phyloP scores from a whole-genome alignment of 176 grass and related monocot genomes.

The Musa beccarii region DNA sequence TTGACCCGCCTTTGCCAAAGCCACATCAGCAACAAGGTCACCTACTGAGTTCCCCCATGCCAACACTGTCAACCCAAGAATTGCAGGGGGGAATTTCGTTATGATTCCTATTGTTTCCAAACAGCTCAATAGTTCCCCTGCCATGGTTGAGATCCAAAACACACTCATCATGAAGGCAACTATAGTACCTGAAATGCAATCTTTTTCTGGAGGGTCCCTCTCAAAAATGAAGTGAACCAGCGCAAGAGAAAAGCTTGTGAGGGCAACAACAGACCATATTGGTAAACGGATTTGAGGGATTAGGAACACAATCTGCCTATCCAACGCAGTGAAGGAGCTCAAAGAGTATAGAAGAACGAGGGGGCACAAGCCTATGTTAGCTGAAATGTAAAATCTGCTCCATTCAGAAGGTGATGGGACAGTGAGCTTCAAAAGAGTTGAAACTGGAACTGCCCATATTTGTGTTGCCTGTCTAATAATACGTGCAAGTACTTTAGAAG shows the following conservation, averaged over 20 bases:
- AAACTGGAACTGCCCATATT: slow-evolving; percentile 67
- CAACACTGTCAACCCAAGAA: slow-evolving; percentile 84
- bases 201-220: slow-evolving; percentile 44
- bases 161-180: slow-evolving; percentile 83
- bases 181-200: slow-evolving; percentile 35
- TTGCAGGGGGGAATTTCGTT: slow-evolving; percentile 66
- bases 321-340: slow-evolving; percentile 64
- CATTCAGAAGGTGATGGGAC: slow-evolving; percentile 71
- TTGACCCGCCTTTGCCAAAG: slow-evolving; percentile 58
- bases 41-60: slow-evolving; percentile 94
- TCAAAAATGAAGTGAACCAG: slow-evolving; percentile 59
- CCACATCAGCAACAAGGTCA: slow-evolving; percentile 75
- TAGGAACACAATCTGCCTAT: slow-evolving; percentile 69
- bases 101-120: slow-evolving; percentile 69
- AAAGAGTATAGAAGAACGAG: slow-evolving; percentile 68
- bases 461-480: slow-evolving; percentile 40
- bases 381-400: slow-evolving; percentile 51
- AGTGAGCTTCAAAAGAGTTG: slow-evolving; percentile 70
- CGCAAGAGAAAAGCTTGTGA: slow-evolving; percentile 55
- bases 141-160: slow-evolving; percentile 92
- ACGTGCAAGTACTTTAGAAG: slow-evolving; percentile 12
- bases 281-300: slow-evolving; percentile 53
- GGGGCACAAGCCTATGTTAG: slow-evolving; percentile 76
- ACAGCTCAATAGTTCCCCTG: slow-evolving; percentile 89
- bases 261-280: slow-evolving; percentile 60